A percentile compares a stretch with the other conserved stretches of the same genome.
Conservation (phyloP, 495 filamentous ascomycete genomes). For the Penicillium cinerascens region DNA sequence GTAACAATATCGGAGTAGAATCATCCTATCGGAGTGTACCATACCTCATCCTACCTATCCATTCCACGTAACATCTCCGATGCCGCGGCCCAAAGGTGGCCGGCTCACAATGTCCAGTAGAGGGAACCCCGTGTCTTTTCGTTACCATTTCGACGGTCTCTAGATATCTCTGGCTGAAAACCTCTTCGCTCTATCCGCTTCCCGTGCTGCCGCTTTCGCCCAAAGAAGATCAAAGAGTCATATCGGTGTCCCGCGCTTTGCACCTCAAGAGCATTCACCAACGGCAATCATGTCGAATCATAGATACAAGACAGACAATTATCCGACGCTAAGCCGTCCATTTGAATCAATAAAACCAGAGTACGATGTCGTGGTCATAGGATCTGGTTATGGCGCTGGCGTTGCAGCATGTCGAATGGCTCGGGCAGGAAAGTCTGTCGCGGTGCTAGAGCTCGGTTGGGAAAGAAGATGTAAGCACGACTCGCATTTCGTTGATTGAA, state of each 20-base stretch:
- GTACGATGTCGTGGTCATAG: constrained; percentile 66
- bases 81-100: background rate
- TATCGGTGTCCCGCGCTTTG: background rate
- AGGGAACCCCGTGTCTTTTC: background rate
- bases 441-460: constrained; percentile 58
- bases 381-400: constrained; percentile 65
- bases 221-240: background rate
- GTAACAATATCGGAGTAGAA: background rate
- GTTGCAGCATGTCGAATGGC: constrained; percentile 65
- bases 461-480: constrained; percentile 53
- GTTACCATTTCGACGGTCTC: background rate
- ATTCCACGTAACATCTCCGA: background rate
- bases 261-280: background rate
- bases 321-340: constrained; percentile 53
- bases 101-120: background rate
- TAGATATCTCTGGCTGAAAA: background rate
- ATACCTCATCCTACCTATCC: background rate
- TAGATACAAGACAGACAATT: constrained; percentile 7
- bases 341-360: constrained; percentile 50
- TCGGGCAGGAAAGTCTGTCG: constrained; percentile 56
- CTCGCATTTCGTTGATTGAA: background rate
- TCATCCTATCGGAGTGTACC: background rate
- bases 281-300: background rate
- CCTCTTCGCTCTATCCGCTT: background rate
- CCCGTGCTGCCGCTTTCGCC: background rate